phyloP scores from a whole-genome alignment of 176 grass and related monocot species.

The Phyllostachys edulis region DNA sequence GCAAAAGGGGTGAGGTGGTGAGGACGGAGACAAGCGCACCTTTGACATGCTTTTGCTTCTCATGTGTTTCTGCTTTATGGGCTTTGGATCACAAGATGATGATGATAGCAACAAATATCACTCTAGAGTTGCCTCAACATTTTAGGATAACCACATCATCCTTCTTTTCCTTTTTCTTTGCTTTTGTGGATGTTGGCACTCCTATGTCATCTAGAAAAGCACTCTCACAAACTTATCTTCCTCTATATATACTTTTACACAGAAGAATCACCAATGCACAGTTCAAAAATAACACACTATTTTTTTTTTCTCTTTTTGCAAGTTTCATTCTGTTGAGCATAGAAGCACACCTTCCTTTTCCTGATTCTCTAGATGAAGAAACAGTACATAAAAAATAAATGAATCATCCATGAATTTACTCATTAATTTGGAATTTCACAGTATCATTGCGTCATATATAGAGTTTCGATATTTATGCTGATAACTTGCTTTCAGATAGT shows the following conservation, averaged over 20 bases:
- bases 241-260: neutral
- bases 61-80: constrained; percentile 44
- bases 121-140: constrained; percentile 19
- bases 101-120: constrained; percentile 21
- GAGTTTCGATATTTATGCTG: neutral
- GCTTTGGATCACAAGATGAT: constrained; percentile 28
- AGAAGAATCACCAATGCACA: neutral
- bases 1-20: constrained; percentile 52
- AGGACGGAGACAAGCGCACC: constrained; percentile 57
- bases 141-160: constrained; percentile 16
- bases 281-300: neutral
- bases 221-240: constrained; percentile 13
- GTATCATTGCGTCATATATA: neutral
- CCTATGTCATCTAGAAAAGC: constrained; percentile 29
- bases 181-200: constrained; percentile 2
- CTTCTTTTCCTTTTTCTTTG: neutral
- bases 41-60: constrained; percentile 69
- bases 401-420: neutral
- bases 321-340: neutral
- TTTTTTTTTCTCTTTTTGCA: neutral
- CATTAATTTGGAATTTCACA: neutral
- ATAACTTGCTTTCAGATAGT: neutral
- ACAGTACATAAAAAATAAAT: neutral
- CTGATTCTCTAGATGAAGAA: neutral
- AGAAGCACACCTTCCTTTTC: neutral